phyloP scores from a whole-genome alignment of 164 flowering plant species.

The Saururus chinensis region DNA sequence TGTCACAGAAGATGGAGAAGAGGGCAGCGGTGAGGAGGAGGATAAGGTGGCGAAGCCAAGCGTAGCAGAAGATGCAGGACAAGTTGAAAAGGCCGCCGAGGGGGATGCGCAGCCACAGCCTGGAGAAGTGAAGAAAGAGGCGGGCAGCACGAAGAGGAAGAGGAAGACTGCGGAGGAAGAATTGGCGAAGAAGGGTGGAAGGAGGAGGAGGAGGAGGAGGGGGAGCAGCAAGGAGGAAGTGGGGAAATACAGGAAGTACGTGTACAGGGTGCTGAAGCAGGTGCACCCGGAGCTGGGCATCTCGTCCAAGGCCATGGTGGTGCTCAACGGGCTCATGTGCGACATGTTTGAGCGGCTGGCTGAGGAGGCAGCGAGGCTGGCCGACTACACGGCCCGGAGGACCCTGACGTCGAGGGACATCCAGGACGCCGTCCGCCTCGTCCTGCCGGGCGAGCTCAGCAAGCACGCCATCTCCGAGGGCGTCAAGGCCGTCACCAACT shows the following conservation, averaged over 20 bases:
- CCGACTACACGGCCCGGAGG: constrained; percentile 21
- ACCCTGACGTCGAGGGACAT: constrained; percentile 73
- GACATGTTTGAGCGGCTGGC: constrained; percentile 87
- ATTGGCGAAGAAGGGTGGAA: not conserved
- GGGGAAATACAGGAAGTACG: constrained; percentile 39
- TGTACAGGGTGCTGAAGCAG: constrained; percentile 64
- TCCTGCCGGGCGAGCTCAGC: constrained; percentile 75
- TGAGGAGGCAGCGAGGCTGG: constrained; percentile 40
- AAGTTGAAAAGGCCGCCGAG: not conserved
- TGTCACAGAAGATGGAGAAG: not conserved
- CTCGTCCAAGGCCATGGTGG: constrained; percentile 52
- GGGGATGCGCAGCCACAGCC: not conserved
- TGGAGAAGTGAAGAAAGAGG: not conserved
- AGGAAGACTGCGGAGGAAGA: not conserved
- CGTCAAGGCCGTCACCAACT: constrained; percentile 45
- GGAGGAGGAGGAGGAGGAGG: constrained; percentile 1
- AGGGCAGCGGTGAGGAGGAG: not conserved
- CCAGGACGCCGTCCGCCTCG: constrained; percentile 64
- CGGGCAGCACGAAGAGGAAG: not conserved
- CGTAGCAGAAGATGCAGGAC: not conserved
- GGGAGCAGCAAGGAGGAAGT: not conserved
- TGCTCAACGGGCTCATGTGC: constrained; percentile 50
- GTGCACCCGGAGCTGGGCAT: constrained; percentile 67
- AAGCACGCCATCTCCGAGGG: constrained; percentile 84
- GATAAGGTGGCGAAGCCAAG: not conserved